phyloP scores from a whole-genome alignment of 2,329 filamentous ascomycete species.

The Colletotrichum navitas region DNA sequence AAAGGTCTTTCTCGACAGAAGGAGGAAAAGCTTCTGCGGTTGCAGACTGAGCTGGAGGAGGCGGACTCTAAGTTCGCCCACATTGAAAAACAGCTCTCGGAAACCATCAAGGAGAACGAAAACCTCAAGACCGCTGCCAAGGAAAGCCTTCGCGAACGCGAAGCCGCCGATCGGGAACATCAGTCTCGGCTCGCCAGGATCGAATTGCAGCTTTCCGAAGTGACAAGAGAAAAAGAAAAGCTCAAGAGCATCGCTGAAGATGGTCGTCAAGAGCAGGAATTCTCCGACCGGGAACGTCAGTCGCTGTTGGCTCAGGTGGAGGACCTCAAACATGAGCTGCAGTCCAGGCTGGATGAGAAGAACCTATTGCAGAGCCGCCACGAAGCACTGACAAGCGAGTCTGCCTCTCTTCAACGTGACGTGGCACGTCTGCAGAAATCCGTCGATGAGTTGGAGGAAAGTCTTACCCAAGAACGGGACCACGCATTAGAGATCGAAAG shows the following conservation, averaged over 20 bases:
- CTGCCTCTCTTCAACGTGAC: slow-evolving; percentile 74
- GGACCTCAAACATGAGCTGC: slow-evolving; percentile 70
- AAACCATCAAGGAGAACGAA: slow-evolving; percentile 61
- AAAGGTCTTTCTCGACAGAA: slow-evolving; percentile 81
- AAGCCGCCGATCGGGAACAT: slow-evolving; percentile 55
- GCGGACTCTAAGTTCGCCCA: slow-evolving; percentile 61
- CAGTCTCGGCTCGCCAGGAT: slow-evolving; percentile 59
- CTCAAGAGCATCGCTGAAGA: slow-evolving; percentile 61
- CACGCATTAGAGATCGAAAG: slow-evolving; percentile 72
- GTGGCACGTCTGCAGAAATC: slow-evolving; percentile 64
- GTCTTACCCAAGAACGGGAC: slow-evolving; percentile 66
- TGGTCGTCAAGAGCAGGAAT: slow-evolving; percentile 58
- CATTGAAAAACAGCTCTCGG: slow-evolving; percentile 65
- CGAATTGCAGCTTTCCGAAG: slow-evolving; percentile 63
- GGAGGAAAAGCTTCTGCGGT: slow-evolving; percentile 75
- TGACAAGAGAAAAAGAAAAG: slow-evolving; percentile 60
- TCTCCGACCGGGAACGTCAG: slow-evolving; percentile 53
- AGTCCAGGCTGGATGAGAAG: slow-evolving; percentile 73
- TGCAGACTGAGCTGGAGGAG: slow-evolving; percentile 75
- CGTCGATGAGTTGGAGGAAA: slow-evolving; percentile 61
- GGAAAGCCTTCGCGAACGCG: slow-evolving; percentile 58
- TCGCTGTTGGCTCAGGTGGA: slow-evolving; percentile 64
- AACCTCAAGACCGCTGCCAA: slow-evolving; percentile 60
- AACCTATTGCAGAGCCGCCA: slow-evolving; percentile 77
- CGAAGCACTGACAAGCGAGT: slow-evolving; percentile 75